Base-by-base conservation (phyloP, 179 eudicot species). In the Nepenthes alata region DNA sequence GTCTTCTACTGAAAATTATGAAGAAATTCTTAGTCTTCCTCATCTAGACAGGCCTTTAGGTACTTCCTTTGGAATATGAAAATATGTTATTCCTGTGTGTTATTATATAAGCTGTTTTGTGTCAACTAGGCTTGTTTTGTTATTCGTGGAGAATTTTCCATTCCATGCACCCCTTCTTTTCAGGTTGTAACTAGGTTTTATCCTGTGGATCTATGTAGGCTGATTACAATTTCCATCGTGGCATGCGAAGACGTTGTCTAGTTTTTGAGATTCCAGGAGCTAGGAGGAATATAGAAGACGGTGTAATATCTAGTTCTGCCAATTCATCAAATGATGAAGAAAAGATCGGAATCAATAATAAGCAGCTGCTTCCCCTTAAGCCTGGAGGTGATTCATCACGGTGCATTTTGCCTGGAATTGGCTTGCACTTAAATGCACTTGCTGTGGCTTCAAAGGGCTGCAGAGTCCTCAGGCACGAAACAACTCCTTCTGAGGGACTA, bases 391-490 rank as follows among this genome's bases (percentile, higher is more conserved):
- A 81, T 59, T 72, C 96, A 55, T 64, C 86, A n/a, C 69, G 75
- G 63, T 35, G 81, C 63, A 56, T 75, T 39, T 57, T 87, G 41
- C 84, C 95, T 48, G 88, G 95, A 48, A 89, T 91, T 59, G 98
- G 98, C 58, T 80, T 91, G 80, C 98, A 91, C 73, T 75, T 91
- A 50, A 91, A 91, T 79, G 85, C 96, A 62, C 80, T 91, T 51
- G 88, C 96, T 49, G 65, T 81, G 59, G 74, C 87, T 60, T 72
- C 95, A 57, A 74, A 72, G 73, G 86, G 77, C 60, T 64, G 63
- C 55, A 78, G 71, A 62, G 63, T 62, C 63, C 58, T 73, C 58
- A 72, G 65, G 53, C 75, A 64, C 38, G 88, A 84, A 60, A 58
- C 65, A 61, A 25, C 49, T 57, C 64, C 79, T 56, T 66, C 89